phyloP scores from a whole-genome alignment of 345 rosid species.

The Eucalyptus cloeziana region DNA sequence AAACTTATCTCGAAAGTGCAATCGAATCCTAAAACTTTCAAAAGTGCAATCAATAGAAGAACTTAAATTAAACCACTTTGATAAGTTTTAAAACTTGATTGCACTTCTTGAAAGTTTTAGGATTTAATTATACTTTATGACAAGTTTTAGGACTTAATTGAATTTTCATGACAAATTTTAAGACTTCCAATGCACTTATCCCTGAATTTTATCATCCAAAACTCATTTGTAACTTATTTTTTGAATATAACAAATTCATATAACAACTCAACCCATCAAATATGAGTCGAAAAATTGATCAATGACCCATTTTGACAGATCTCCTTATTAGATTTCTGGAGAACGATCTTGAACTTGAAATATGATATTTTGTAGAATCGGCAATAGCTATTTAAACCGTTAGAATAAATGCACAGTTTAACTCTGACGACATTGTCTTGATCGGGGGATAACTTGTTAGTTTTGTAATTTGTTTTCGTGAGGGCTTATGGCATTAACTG shows the following conservation, averaged over 20 bases:
- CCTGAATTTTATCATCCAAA: too few relatives aligned
- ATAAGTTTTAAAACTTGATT: not conserved
- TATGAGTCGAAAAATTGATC: accelerated
- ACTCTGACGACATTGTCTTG: not conserved
- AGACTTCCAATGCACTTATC: too few relatives aligned
- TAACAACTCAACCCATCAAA: too few relatives aligned
- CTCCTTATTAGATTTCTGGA: accelerated
- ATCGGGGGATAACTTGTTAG: not conserved
- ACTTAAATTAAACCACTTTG: too few relatives aligned
- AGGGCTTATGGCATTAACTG: not conserved
- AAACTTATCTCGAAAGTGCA: too few relatives aligned
- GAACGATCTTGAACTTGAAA: accelerated
- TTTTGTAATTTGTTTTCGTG: not conserved
- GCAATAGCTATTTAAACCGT: accelerated
- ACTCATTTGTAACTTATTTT: accelerated
- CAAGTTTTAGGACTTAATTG: too few relatives aligned
- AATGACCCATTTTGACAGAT: accelerated
- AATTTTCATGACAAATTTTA: too few relatives aligned
- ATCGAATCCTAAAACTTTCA: too few relatives aligned
- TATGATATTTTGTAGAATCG: not conserved
- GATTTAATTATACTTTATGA: not conserved
- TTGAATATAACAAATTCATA: too few relatives aligned
- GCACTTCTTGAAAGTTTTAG: not conserved
- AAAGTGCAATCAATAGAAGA: too few relatives aligned
- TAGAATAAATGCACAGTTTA: accelerated